Conservation (phyloP, 2,329 filamentous ascomycete species). For the Phialophora macrospora region DNA sequence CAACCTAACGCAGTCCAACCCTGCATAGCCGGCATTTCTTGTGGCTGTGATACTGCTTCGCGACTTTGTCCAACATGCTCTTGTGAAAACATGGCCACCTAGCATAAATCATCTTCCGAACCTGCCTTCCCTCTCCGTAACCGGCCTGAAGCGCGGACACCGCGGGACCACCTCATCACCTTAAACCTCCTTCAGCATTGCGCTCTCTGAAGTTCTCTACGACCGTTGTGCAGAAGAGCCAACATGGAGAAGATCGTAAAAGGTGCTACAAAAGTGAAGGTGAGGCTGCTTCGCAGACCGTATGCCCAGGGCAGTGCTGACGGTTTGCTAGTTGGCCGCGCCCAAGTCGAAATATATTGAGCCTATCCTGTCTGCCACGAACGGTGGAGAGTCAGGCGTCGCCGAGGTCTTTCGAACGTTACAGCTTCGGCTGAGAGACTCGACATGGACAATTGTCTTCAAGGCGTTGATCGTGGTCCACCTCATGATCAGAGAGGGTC, state of each 20-base stretch:
- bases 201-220: neutral
- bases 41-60: constrained; percentile 22
- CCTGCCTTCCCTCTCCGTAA: constrained; percentile 9
- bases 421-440: constrained; percentile 85
- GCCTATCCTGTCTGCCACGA: constrained; percentile 92
- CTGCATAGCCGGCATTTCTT: constrained; percentile 1
- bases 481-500: constrained; percentile 95
- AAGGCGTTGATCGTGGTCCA: constrained; percentile 96
- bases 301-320: constrained; percentile 29
- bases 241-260: constrained; percentile 99
- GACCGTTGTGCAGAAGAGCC: neutral
- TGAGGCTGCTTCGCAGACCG: constrained; percentile 46
- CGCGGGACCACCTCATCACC: constrained; percentile 4
- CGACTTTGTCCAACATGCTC: constrained; percentile 16
- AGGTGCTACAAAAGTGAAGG: constrained; percentile 97
- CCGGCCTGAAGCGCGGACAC: constrained; percentile 10
- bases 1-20: constrained; percentile 6
- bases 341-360: constrained; percentile 99
- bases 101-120: constrained; percentile 7
- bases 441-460: constrained; percentile 99
- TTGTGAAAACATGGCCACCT: constrained; percentile 21
- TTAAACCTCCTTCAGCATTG: neutral
- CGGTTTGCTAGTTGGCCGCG: constrained; percentile 73
- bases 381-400: constrained; percentile 91
- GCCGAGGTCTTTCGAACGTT: constrained; percentile 94